A percentile compares a stretch with the other conserved stretches of the same genome.
phyloP scores from a whole-genome alignment of 2,329 filamentous ascomycete species.

The Aspergillus clavatus region DNA sequence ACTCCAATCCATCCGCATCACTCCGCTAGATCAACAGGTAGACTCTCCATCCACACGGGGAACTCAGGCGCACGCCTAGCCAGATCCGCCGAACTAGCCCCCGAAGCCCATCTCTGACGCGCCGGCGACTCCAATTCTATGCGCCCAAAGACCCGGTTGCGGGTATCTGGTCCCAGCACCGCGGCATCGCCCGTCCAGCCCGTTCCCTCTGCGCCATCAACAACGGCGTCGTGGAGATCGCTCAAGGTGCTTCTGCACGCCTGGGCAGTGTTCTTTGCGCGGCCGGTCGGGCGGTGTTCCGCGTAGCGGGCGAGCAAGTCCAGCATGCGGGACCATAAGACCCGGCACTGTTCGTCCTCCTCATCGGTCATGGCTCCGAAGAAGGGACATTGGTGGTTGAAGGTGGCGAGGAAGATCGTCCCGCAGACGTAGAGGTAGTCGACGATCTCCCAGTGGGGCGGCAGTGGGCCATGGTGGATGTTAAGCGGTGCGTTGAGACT shows the following conservation, averaged over 20 bases:
- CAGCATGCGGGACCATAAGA: not conserved
- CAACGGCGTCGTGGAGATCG: not conserved
- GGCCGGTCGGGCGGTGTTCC: not conserved
- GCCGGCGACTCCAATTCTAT: not conserved
- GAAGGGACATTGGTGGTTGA: slow-evolving; percentile 6
- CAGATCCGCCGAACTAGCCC: not conserved
- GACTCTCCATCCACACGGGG: slow-evolving; percentile 10
- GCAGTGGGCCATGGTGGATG: not conserved
- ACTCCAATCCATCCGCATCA: slow-evolving; percentile 4
- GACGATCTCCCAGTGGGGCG: slow-evolving; percentile 14
- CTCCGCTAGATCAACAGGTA: slow-evolving; percentile 9
- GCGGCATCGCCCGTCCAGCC: not conserved
- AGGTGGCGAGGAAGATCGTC: slow-evolving; percentile 8
- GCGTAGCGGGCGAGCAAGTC: slow-evolving; percentile 2
- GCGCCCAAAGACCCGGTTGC: not conserved
- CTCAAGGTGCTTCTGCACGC: not conserved
- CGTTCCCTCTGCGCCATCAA: not conserved
- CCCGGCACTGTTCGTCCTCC: not conserved
- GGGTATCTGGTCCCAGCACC: not conserved
- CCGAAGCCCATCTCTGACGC: not conserved
- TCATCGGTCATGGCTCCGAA: not conserved
- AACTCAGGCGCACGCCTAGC: not conserved
- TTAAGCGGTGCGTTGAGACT: slow-evolving; percentile 1
- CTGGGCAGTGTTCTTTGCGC: not conserved
- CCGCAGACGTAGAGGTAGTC: slow-evolving; percentile 14